Conservation (phyloP, 164 flowering plant genomes). For the Piper betle region DNA sequence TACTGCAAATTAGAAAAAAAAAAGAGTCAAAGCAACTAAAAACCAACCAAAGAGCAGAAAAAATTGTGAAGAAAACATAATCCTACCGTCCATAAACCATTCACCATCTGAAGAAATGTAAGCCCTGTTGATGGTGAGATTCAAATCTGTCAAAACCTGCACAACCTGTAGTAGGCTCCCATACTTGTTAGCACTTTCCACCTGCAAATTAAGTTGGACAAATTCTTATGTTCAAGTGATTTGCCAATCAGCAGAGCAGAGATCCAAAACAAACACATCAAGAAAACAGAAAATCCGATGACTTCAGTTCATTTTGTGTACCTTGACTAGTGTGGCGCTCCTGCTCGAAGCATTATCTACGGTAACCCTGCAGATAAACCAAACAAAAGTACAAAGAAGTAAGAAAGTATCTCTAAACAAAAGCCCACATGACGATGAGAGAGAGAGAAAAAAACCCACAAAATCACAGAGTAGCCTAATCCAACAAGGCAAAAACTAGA, state of each 20-base stretch:
- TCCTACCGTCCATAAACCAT: conserved; percentile 82
- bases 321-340: conserved; percentile 69
- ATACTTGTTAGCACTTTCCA: conserved; percentile 70
- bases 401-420: conserved; percentile 1
- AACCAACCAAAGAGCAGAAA: not conserved
- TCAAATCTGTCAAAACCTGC: conserved; percentile 56
- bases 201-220: conserved; percentile 27
- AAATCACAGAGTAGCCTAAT: not conserved
- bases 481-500: not conserved
- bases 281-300: not conserved
- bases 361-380: conserved; percentile 49
- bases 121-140: conserved; percentile 51
- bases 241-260: not conserved
- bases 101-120: conserved; percentile 74
- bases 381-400: conserved; percentile 2
- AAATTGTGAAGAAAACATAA: not conserved
- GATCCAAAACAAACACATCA: not conserved
- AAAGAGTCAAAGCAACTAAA: not conserved
- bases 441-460: not conserved
- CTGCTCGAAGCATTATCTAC: conserved; percentile 60
- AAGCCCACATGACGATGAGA: not conserved
- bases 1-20: conserved; percentile 24
- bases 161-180: conserved; percentile 63
- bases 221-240: not conserved
- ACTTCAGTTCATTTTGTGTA: conserved; percentile 7